Percentiles rank a stretch among this genome's conserved stretches.
These are phyloP conservation scores for Solanum ossicruentum DNA, from an alignment of 257 asterid genomes.

Conservation along the genomic window DNA sequence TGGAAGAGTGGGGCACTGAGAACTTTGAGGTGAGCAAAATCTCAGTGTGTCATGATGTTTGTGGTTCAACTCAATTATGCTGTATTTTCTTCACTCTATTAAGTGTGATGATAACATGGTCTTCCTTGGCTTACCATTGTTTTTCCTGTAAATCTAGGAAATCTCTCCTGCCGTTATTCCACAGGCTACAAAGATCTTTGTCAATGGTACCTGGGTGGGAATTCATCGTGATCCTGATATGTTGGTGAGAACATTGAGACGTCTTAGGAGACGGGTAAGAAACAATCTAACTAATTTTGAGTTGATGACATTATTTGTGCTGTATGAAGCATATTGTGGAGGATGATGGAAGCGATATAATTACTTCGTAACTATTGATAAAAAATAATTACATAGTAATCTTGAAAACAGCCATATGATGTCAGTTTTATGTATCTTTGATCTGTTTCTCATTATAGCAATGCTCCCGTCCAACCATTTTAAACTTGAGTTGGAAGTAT, in stretches of 20 bases:
- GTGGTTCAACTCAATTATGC: not conserved
- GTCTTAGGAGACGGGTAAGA: constrained; percentile 85
- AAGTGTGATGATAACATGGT: not conserved
- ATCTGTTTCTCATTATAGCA: not conserved
- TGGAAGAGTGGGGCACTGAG: constrained; percentile 99
- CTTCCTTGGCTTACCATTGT: not conserved
- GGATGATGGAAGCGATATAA: not conserved
- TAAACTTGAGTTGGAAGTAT: not conserved
- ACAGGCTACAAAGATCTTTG: constrained; percentile 84
- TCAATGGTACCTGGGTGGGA: constrained; percentile 97
- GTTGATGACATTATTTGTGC: not conserved
- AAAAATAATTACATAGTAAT: not conserved
- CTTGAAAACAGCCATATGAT: not conserved
- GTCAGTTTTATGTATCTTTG: not conserved
- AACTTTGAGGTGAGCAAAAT: constrained; percentile 66
- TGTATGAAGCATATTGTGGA: not conserved
- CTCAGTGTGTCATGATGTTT: not conserved
- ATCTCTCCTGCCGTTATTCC: constrained; percentile 97
- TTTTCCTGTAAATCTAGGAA: constrained; percentile 40
- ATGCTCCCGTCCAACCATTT: not conserved
- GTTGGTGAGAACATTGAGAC: constrained; percentile 90
- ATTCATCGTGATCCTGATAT: constrained; percentile 94
- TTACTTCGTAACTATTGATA: not conserved
- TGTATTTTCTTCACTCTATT: not conserved
- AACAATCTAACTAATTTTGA: not conserved